Conservation (phyloP, 495 filamentous ascomycete species). For the Aspergillus cristatus region DNA sequence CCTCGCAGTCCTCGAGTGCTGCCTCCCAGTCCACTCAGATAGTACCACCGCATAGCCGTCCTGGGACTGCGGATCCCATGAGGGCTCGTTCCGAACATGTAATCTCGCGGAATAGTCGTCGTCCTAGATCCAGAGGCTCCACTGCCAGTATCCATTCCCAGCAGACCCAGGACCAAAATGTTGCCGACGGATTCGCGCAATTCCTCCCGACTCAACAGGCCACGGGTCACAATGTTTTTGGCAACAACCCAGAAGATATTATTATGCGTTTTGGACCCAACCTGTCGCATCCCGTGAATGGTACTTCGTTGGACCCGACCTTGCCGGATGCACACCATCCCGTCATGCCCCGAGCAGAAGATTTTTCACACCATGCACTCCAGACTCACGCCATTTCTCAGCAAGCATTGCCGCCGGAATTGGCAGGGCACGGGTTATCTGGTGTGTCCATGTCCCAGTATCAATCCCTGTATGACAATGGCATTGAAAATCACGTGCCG, state of each 20-base stretch:
- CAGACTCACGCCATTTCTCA: slow-evolving; percentile 35
- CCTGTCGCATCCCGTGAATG: slow-evolving; percentile 43
- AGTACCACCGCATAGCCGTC: slow-evolving; percentile 30
- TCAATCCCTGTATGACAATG: slow-evolving; percentile 50
- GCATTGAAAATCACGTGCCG: slow-evolving; percentile 56
- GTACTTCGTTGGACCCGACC: slow-evolving; percentile 39
- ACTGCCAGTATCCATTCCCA: slow-evolving; percentile 76
- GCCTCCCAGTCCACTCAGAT: slow-evolving; percentile 32
- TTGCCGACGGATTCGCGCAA: slow-evolving; percentile 37
- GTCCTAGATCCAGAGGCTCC: slow-evolving; percentile 70
- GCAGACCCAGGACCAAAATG: slow-evolving; percentile 53
- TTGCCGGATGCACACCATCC: slow-evolving; percentile 42
- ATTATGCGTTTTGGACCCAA: slow-evolving; percentile 48
- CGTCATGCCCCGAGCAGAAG: slow-evolving; percentile 33
- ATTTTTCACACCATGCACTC: slow-evolving; percentile 42
- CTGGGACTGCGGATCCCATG: slow-evolving; percentile 37
- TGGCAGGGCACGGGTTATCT: slow-evolving; percentile 19
- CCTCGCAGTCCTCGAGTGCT: slow-evolving; percentile 22
- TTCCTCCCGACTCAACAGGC: slow-evolving; percentile 51
- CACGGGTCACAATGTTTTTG: slow-evolving; percentile 39
- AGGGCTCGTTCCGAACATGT: slow-evolving; percentile 53
- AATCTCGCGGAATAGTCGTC: slow-evolving; percentile 50
- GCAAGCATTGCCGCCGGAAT: slow-evolving; percentile 27
- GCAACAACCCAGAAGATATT: slow-evolving; percentile 54
- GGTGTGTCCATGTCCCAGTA: slow-evolving; percentile 44